Base-by-base conservation (phyloP, 2,329 filamentous ascomycete genomes). In the Beauveria medogensis region DNA sequence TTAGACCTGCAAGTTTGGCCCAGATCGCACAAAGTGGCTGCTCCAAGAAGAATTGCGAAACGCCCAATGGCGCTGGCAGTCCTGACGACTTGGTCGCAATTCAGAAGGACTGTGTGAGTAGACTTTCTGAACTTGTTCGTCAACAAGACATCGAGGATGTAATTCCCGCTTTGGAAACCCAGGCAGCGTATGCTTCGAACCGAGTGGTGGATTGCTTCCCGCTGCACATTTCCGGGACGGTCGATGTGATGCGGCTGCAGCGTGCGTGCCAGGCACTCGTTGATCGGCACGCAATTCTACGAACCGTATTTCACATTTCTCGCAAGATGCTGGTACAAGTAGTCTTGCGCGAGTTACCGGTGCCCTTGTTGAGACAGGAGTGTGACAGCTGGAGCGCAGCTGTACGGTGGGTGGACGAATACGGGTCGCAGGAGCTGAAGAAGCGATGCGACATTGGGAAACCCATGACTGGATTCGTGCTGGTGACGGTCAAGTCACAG, bases 161-260 rank as follows among this genome's bases (percentile, higher is more conserved):
- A 9, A 5, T 56, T 2, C 43, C 54, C 12, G 40, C 54, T 3
- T 8, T 56, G 30, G 43, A 56, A n/a, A 34, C 30, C 10, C 54
- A 56, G 40, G 54, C 43, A 16, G 54, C 28, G 3, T 56, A 26
- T 20, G 43, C 43, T 16, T 37, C 20, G 18, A 48, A 28, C 14
- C 28, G 43, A n/a, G 54, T 56, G 43, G 54, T 48, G 22, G 54
- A 56, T 26, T 56, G 54, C 54, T 56, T 47, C 20, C 54, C 54
- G n/a, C 26, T 56, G 20, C 54, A 56, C 28, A 37, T 56, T 24
- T 56, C 54, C n/a, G 54, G 54, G 4, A 8, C 12, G 6, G 20
- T 56, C n/a, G 20, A 48, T 5, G 54, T 9, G n/a, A 7, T 8
- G 43, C 54, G 54, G 10, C 43, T 56, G 28, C 43, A 24, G 4